phyloP scores from a whole-genome alignment of 1,284 basidiomycete genomes.

The Amylostereum areolatum region DNA sequence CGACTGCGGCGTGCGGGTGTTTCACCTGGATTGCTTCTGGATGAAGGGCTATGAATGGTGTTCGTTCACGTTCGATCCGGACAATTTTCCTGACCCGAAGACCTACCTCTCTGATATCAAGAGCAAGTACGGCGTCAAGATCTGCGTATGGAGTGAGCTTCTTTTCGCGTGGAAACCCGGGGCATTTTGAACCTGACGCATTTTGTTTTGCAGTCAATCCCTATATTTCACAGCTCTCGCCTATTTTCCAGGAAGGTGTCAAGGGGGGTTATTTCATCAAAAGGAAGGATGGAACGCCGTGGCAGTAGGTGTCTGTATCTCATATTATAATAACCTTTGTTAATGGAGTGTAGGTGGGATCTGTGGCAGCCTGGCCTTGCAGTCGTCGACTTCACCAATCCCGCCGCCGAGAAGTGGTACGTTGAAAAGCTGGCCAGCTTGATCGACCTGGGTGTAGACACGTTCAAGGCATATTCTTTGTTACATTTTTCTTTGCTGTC shows the following conservation, averaged over 20 bases:
- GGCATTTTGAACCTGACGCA: too few relatives aligned
- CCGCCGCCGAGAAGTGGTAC: slow-evolving; percentile 65
- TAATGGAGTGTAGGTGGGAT: slow-evolving; percentile 44
- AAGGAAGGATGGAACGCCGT: slow-evolving; percentile 59
- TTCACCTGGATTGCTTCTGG: slow-evolving; percentile 78
- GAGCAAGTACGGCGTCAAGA: slow-evolving; percentile 61
- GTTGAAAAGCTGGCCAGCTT: slow-evolving; percentile 49
- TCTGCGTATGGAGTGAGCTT: slow-evolving; percentile 66
- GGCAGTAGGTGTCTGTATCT: slow-evolving; percentile 47
- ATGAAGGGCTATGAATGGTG: slow-evolving; percentile 81
- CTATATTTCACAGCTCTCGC: slow-evolving; percentile 64
- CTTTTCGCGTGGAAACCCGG: too few relatives aligned
- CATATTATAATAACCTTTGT: neutral
- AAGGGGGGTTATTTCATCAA: slow-evolving; percentile 67
- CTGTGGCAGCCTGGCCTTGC: slow-evolving; percentile 70
- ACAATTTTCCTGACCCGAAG: slow-evolving; percentile 68
- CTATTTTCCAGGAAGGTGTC: slow-evolving; percentile 64
- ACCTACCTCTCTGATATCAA: slow-evolving; percentile 65
- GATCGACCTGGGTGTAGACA: slow-evolving; percentile 66
- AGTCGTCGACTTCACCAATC: slow-evolving; percentile 69
- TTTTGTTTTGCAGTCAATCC: slow-evolving; percentile 44
- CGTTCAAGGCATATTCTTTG: slow-evolving; percentile 48
- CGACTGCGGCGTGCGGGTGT: slow-evolving; percentile 65
- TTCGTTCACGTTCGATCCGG: slow-evolving; percentile 72
- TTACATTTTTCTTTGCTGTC: neutral